Evolutionary conservation across 106 monocot species (phyloP).

Genomic region (Dioscorea alata): DNA sequence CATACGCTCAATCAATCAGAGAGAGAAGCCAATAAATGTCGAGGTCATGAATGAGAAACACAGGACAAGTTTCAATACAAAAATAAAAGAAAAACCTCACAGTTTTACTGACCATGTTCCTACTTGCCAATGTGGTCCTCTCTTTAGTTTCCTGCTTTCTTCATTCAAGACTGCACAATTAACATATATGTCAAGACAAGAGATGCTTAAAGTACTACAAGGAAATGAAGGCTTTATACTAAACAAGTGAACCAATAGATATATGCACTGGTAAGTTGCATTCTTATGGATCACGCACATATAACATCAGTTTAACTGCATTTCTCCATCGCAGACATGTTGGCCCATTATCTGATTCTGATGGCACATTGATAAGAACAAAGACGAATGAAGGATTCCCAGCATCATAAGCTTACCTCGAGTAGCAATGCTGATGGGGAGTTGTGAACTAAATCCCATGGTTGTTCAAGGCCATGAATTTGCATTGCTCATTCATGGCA

Average conservation of each 20-base stretch:
- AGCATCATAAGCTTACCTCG: not conserved
- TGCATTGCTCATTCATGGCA: conserved; percentile 94
- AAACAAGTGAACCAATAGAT: not conserved
- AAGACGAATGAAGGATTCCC: not conserved
- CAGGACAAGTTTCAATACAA: too few species aligned
- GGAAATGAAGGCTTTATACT: not conserved
- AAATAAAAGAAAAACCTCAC: not conserved
- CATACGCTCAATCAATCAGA: too few species aligned
- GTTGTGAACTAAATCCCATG: conserved; percentile 16
- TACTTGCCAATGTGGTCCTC: not conserved
- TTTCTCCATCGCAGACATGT: not conserved
- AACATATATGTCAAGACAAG: not conserved
- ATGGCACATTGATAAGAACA: not conserved
- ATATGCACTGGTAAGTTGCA: not conserved
- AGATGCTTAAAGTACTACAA: not conserved
- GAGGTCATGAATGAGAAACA: too few species aligned
- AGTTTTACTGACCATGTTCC: not conserved
- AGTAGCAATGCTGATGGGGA: not conserved
- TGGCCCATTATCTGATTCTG: not conserved
- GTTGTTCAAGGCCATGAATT: conserved; percentile 76
- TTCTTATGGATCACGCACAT: not conserved
- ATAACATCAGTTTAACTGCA: not conserved
- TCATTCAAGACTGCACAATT: not conserved
- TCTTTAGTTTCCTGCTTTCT: not conserved
- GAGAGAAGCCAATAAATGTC: too few species aligned